phyloP scores from a whole-genome alignment of 331 rosid species.

The Saraca asoca region DNA sequence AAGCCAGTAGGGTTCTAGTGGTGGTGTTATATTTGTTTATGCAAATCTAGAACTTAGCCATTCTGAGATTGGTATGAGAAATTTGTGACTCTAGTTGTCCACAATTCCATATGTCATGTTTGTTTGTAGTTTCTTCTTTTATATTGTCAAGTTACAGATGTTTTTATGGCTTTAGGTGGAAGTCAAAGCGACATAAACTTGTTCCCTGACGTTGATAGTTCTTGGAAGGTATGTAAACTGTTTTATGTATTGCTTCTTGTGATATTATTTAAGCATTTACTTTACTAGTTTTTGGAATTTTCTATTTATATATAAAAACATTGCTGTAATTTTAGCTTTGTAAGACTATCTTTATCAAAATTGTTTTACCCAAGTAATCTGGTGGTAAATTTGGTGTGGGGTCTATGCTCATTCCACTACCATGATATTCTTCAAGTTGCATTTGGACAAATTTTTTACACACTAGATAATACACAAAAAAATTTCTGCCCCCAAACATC shows the following conservation, averaged over 20 bases:
- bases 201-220: slow-evolving; percentile 75
- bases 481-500: not conserved
- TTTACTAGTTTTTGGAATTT: slow-evolving; percentile 14
- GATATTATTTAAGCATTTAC: slow-evolving; percentile 1
- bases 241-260: slow-evolving; percentile 22
- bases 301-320: not conserved
- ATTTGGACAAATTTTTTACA: not conserved
- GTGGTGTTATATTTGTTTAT: no score
- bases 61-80: slow-evolving; percentile 8
- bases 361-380: slow-evolving; percentile 2
- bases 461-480: slow-evolving; percentile 2
- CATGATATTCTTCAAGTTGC: slow-evolving; percentile 15
- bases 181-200: slow-evolving; percentile 55
- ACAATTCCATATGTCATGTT: not conserved
- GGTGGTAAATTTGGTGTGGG: slow-evolving; percentile 15
- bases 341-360: not conserved
- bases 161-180: slow-evolving; percentile 54
- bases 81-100: slow-evolving; percentile 2
- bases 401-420: slow-evolving; percentile 3
- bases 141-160: not conserved
- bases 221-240: slow-evolving; percentile 78
- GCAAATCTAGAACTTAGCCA: slow-evolving; percentile 9
- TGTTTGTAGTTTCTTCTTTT: not conserved
- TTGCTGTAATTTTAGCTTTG: no score
- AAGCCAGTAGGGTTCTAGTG: no score